Base-by-base conservation (phyloP, 1,284 basidiomycete species). In the Pulveroboletus sp. region DNA sequence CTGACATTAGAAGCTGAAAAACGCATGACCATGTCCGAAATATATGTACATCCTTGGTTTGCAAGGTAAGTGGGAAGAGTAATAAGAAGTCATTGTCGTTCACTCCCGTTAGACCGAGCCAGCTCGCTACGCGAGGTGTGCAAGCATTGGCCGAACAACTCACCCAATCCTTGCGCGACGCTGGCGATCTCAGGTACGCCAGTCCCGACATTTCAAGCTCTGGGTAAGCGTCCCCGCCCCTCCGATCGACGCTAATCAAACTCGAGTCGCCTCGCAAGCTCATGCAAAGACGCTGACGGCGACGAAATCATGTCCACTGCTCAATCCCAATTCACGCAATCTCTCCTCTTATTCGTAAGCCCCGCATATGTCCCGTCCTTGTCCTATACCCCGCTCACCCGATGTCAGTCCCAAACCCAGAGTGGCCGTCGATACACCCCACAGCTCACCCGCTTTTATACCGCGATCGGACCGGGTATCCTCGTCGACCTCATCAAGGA, bases 21-120 rank as follows among this genome's bases (percentile, higher is more conserved):
- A 54, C 81, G 96, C 8, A 80, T 92, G 70, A 89, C 84, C 1
- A 80, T 98, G 25, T 66, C 77, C 2, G 86, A 92, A 36, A 82
- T 94, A 18, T 80, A 81, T 57, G 66, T 75, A 7, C 91, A 96
- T 71, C 84, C 86, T 0, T 98, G 96, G 96, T 86, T 85, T 65
- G 81, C 79, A 61, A 83, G 85, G 91, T 88, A 71, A 54, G 77
- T 65, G 25, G 18, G 24, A n/a, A 20, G 15, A n/a, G 22, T 43
- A 25, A 7, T 25, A 15, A 17, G 5, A 29, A 25, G n/a, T 5
- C 24, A 22, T 11, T 1, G 15, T 47, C 24, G 43, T 31, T 59
- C 29, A 55, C 22, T 11, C 43, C 36, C n/a, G 36, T 35, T 55
- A 91, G 90, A 54, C 84, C 83, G 22, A 92, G 88, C 67, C 89